These are phyloP conservation scores for Dioszegia hungarica DNA, from an alignment of 768 basidiomycete species.

Conservation along the genomic window DNA sequence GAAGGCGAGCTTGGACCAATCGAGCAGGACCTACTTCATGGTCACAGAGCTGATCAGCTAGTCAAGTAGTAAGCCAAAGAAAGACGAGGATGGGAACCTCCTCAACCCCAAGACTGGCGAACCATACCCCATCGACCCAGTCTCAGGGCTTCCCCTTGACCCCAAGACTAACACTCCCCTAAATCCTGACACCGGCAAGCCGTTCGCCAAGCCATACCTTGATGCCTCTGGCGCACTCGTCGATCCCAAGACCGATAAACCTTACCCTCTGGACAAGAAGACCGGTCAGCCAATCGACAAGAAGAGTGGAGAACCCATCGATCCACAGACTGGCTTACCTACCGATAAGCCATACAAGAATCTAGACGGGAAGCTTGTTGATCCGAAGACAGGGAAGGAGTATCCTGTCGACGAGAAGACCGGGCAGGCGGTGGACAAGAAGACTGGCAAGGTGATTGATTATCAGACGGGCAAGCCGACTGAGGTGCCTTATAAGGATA, in stretches of 20 bases:
- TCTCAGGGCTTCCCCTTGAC: slow-evolving; percentile 4
- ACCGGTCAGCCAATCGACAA: background rate
- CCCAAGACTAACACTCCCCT: background rate
- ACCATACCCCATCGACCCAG: slow-evolving; percentile 1
- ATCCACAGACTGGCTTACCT: background rate
- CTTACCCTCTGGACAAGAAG: background rate
- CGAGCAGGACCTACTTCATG: background rate
- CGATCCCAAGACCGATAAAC: background rate
- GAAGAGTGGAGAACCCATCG: background rate
- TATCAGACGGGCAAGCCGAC: background rate
- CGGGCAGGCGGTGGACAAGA: background rate
- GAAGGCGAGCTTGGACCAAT: background rate
- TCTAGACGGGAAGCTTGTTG: background rate
- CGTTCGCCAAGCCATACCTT: background rate
- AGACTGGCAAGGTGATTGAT: background rate
- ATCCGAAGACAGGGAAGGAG: background rate
- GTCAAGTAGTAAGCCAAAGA: background rate
- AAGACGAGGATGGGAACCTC: slow-evolving; percentile 2
- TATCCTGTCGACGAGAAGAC: background rate
- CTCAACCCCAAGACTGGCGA: slow-evolving; percentile 5
- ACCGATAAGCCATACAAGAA: background rate
- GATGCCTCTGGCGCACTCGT: background rate
- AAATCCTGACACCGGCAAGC: slow-evolving; percentile 3
- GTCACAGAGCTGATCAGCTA: background rate
- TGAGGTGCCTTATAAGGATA: background rate